Conservation (phyloP, 2,329 filamentous ascomycete genomes). For the Microcyclospora pomicola region DNA sequence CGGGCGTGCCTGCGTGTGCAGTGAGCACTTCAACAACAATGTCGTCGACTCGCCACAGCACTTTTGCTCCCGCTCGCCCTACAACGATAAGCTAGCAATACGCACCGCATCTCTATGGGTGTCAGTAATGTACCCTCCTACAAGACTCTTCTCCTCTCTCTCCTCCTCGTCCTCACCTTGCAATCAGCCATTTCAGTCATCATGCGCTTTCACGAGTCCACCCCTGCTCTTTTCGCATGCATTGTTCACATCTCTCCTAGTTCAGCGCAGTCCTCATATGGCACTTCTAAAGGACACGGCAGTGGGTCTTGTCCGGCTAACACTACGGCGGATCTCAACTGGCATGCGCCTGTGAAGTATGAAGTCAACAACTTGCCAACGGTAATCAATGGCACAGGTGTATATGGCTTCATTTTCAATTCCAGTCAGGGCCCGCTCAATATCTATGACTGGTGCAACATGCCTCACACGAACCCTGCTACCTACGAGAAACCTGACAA, state of each 20-base stretch:
- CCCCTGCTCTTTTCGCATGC: conserved; percentile 11
- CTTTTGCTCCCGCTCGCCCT: too few species aligned
- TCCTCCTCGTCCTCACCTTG: conserved; percentile 13
- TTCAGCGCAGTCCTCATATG: background rate
- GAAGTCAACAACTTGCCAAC: conserved; percentile 47
- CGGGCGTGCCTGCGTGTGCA: too few species aligned
- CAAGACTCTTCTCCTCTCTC: conserved; percentile 12
- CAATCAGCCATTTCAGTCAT: conserved; percentile 15
- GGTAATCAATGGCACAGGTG: conserved; percentile 45
- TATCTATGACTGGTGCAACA: conserved; percentile 72
- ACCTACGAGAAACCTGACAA: conserved; percentile 45
- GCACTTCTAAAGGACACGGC: too few species aligned
- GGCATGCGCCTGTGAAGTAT: conserved; percentile 44
- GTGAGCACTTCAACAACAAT: too few species aligned
- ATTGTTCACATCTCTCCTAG: conserved; percentile 1
- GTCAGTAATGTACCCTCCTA: conserved; percentile 7
- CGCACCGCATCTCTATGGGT: too few species aligned
- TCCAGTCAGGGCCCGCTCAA: conserved; percentile 43
- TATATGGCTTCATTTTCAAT: conserved; percentile 64
- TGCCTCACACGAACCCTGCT: conserved; percentile 60
- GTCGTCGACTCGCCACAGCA: too few species aligned
- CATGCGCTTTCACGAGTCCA: conserved; percentile 16
- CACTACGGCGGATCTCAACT: conserved; percentile 31
- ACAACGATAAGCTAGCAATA: too few species aligned
- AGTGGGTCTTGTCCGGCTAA: conserved; percentile 1